phyloP scores from a whole-genome alignment of 768 basidiomycete genomes.

The Macrolepiota dolichaula region DNA sequence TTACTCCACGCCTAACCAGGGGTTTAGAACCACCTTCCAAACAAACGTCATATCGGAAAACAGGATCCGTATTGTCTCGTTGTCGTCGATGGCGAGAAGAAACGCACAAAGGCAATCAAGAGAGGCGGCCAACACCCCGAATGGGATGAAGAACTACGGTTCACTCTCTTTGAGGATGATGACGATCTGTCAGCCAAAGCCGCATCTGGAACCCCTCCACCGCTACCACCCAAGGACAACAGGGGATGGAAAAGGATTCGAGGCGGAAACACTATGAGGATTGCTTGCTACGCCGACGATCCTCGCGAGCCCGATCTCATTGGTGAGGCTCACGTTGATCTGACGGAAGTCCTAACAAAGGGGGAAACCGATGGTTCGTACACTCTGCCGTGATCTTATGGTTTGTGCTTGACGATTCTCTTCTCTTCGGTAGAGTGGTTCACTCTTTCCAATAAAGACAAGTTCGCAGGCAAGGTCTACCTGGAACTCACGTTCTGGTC shows the following conservation, averaged over 20 bases:
- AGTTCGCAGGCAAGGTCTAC: conserved; percentile 94
- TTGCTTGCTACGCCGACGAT: conserved; percentile 95
- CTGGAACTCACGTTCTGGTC: conserved; percentile 97
- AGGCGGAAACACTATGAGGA: conserved; percentile 70
- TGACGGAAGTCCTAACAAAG: conserved; percentile 87
- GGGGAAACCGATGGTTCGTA: conserved; percentile 93
- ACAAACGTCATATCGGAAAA: conserved; percentile 91
- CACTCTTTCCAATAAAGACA: conserved; percentile 82
- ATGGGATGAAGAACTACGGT: conserved; percentile 98
- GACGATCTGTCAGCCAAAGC: conserved; percentile 48
- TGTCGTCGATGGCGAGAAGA: conserved; percentile 75
- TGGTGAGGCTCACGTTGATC: conserved; percentile 85
- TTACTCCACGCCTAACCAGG: conserved; percentile 15
- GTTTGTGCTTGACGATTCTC: not conserved
- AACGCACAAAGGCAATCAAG: conserved; percentile 89
- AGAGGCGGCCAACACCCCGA: conserved; percentile 97
- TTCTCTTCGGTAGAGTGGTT: conserved; percentile 76
- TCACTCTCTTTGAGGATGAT: conserved; percentile 79
- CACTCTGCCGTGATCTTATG: not conserved
- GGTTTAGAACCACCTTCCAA: conserved; percentile 78
- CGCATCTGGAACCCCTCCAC: conserved; percentile 52
- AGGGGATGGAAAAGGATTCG: conserved; percentile 50
- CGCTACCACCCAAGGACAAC: conserved; percentile 62
- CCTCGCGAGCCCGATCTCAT: conserved; percentile 93
- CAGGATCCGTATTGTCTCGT: conserved; percentile 95